Conservation (phyloP, 371 early-diverging fungal species). For the Lichtheimia hyalospora region DNA sequence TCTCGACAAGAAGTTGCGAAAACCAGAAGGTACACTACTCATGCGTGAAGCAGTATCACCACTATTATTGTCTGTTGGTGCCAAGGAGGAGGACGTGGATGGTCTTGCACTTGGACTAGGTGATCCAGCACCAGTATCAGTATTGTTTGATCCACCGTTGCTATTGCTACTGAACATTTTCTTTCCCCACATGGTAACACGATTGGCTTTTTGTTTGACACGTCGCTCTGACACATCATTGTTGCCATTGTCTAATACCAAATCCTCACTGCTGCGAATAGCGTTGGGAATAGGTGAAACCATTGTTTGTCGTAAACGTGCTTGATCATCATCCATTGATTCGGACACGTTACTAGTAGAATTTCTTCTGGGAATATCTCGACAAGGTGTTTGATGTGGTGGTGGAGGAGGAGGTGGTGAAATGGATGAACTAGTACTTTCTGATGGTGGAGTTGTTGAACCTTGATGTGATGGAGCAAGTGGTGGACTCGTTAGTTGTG, state of each 20-base stretch:
- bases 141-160: not conserved
- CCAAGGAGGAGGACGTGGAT: not conserved
- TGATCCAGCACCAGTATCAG: not conserved
- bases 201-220: constrained; percentile 41
- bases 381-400: not conserved
- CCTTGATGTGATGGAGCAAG: not conserved
- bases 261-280: constrained; percentile 18
- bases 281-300: constrained; percentile 11
- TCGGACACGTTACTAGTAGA: constrained; percentile 33
- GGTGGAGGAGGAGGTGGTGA: constrained; percentile 25
- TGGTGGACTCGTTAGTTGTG: not conserved
- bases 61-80: not conserved
- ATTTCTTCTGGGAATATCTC: constrained; percentile 8
- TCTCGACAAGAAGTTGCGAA: constrained; percentile 26
- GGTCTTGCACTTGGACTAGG: not conserved
- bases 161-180: constrained; percentile 39
- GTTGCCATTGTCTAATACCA: not conserved
- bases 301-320: constrained; percentile 5
- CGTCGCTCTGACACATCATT: constrained; percentile 22
- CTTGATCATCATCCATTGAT: constrained; percentile 20
- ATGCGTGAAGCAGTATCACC: not conserved
- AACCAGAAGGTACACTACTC: constrained; percentile 13
- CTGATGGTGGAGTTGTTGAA: constrained; percentile 10
- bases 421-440: not conserved
- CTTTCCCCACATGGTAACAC: constrained; percentile 55